Percentiles rank a stretch among this genome's conserved stretches.
phyloP scores from a whole-genome alignment of 495 filamentous ascomycete genomes.

The Neurospora africana region DNA sequence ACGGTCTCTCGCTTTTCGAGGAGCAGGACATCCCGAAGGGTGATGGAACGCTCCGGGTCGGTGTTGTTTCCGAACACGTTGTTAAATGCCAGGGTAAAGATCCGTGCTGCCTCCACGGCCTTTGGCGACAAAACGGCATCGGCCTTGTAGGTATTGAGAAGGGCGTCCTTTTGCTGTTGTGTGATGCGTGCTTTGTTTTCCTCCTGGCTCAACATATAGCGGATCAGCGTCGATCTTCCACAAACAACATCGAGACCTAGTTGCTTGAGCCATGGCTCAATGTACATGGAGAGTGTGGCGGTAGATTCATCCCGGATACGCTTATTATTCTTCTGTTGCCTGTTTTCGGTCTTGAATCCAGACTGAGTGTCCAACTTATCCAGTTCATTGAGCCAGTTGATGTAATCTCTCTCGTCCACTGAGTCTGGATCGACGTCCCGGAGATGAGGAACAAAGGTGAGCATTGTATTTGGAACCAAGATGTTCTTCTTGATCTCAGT shows the following conservation, averaged over 20 bases:
- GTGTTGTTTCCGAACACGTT: slow-evolving; percentile 23
- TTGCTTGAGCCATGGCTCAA: slow-evolving; percentile 33
- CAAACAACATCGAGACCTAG: slow-evolving; percentile 30
- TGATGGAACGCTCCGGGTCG: slow-evolving; percentile 15
- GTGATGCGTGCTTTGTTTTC: slow-evolving; percentile 30
- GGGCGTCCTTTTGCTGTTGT: slow-evolving; percentile 31
- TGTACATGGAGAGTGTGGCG: slow-evolving; percentile 30
- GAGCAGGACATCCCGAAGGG: slow-evolving; percentile 32
- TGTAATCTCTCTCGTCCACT: slow-evolving; percentile 31
- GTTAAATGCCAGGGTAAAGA: slow-evolving; percentile 36
- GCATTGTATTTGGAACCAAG: slow-evolving; percentile 37
- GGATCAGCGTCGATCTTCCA: slow-evolving; percentile 33
- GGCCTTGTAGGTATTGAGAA: slow-evolving; percentile 29
- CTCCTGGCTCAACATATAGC: slow-evolving; percentile 30
- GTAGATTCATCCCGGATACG: slow-evolving; percentile 34
- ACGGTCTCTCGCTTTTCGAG: slow-evolving; percentile 35
- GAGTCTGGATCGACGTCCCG: slow-evolving; percentile 34
- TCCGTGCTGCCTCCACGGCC: slow-evolving; percentile 20
- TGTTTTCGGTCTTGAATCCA: slow-evolving; percentile 34
- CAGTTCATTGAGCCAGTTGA: slow-evolving; percentile 35
- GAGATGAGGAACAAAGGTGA: slow-evolving; percentile 38
- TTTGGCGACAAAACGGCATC: slow-evolving; percentile 23
- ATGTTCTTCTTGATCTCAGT: slow-evolving; percentile 42
- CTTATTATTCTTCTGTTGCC: slow-evolving; percentile 27
- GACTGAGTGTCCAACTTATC: slow-evolving; percentile 39